Evolutionary conservation across 345 rosid genomes (phyloP).

Genomic region (Citrus mangshanensis): DNA sequence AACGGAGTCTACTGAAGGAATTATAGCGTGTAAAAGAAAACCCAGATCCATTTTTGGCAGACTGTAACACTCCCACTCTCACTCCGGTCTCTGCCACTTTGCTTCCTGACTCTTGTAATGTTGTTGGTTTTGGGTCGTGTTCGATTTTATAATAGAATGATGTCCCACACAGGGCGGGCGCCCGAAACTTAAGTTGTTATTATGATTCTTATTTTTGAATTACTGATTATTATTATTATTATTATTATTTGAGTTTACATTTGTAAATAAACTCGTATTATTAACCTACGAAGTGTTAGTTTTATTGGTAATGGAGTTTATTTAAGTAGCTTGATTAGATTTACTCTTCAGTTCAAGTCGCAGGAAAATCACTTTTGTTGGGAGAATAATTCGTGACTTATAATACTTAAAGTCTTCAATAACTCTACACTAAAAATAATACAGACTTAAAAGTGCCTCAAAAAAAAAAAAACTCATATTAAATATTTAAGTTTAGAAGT

Average conservation of each 20-base stretch:
- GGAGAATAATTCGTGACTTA: no score
- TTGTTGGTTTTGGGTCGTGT: neutral
- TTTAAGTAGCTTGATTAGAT: rapidly evolving
- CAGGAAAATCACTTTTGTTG: rapidly evolving
- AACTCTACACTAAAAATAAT: no score
- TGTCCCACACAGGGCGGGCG: no score
- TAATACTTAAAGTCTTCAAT: no score
- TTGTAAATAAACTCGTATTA: no score
- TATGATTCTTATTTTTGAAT: no score
- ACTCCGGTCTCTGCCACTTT: neutral
- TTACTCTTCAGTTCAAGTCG: rapidly evolving
- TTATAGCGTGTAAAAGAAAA: neutral
- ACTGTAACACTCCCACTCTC: neutral
- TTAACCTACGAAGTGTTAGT: rapidly evolving
- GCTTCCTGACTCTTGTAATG: neutral
- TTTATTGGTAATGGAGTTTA: rapidly evolving
- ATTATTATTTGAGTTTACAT: no score
- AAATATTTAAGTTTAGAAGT: no score
- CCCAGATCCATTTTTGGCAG: slow-evolving; percentile 1
- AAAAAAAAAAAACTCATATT: no score
- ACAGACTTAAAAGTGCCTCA: rapidly evolving
- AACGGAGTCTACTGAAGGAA: slow-evolving; percentile 12
- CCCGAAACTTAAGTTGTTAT: no score
- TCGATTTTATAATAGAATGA: neutral
- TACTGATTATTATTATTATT: no score